phyloP scores from a whole-genome alignment of 495 filamentous ascomycete species.

The Penicillium atrosanguineum region DNA sequence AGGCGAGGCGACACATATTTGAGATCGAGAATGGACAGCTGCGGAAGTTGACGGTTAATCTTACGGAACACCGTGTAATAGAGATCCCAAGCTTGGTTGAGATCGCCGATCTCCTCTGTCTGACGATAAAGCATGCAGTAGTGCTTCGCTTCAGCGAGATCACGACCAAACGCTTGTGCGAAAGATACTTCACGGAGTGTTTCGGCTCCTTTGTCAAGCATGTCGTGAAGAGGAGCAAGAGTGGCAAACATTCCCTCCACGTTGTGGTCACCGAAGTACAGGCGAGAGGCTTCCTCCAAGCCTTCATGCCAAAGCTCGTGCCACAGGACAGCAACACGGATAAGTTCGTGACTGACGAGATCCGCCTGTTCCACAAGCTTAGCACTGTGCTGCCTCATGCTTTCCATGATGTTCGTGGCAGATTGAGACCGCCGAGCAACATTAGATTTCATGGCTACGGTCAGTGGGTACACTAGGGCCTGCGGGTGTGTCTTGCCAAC shows the following conservation, averaged over 20 bases:
- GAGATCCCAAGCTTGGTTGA: slow-evolving; percentile 97
- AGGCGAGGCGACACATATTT: slow-evolving; percentile 95
- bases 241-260: slow-evolving; percentile 95
- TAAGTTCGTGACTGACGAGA: slow-evolving; percentile 88
- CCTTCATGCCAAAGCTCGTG: slow-evolving; percentile 99
- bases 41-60: slow-evolving; percentile 89
- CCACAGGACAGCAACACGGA: slow-evolving; percentile 95
- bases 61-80: slow-evolving; percentile 98
- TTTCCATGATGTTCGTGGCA: slow-evolving; percentile 91
- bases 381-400: slow-evolving; percentile 93
- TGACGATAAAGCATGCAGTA: slow-evolving; percentile 90
- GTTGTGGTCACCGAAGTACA: slow-evolving; percentile 92
- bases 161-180: slow-evolving; percentile 93
- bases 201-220: slow-evolving; percentile 85
- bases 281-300: slow-evolving; percentile 91
- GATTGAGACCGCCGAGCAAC: slow-evolving; percentile 74
- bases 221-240: slow-evolving; percentile 84
- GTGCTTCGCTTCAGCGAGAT: slow-evolving; percentile 88
- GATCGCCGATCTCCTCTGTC: slow-evolving; percentile 83
- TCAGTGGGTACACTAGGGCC: slow-evolving; percentile 98
- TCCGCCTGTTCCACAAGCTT: slow-evolving; percentile 93
- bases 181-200: slow-evolving; percentile 96
- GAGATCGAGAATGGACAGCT: slow-evolving; percentile 87
- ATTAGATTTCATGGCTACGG: slow-evolving; percentile 96
- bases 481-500: slow-evolving; percentile 93